Base-by-base conservation (phyloP, 805 yeast species). In the Saccharomycopsis guyanensis region DNA sequence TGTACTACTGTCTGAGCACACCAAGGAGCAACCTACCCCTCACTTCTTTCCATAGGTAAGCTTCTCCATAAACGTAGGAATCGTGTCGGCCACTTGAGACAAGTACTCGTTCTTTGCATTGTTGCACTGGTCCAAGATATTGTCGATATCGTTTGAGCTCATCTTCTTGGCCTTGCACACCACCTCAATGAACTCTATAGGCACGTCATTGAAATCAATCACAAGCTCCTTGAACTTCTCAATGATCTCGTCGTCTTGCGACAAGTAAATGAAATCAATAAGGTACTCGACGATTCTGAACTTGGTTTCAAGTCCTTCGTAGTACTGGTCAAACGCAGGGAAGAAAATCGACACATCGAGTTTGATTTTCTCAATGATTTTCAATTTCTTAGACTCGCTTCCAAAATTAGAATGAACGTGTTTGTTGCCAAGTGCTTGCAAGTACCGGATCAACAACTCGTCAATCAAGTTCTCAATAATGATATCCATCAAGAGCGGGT, bases 181-280 rank as follows among this genome's bases (percentile, higher is more conserved):
- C 12, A 80, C 79, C 38, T 74, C 75, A 37, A 89, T 70, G 56
- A 87, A 75, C 42, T 76, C 81, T 5, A 81, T 64, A 0, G 95
- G 88, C 48, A 89, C 80, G 59, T 86, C 88, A 65, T 86, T 80
- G 66, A 81, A 87, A 35, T 73, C 73, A 10, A 68, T 67, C 43
- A 87, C 66, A 33, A 84, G 73, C 38, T 73, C 76, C 56, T 69
- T 70, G 80, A 88, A 84, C 46, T 75, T 69, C 23, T 59, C 68
- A n/a, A 72, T 56, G 22, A 79, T 66, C 27, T 71, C 75, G n/a
- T 68, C 71, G 6, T 67, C 63, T 2, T 66, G 62, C 55, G 73
- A 59, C 35, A 74, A 61, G 4, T 66, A 71, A 37, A 79, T 64
- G 41, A 80, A 62, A 38, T 79, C 83, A 59, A 80, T 68, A 47